Base-by-base conservation (phyloP, 805 yeast species). In the Hanseniaspora valbyensis region DNA sequence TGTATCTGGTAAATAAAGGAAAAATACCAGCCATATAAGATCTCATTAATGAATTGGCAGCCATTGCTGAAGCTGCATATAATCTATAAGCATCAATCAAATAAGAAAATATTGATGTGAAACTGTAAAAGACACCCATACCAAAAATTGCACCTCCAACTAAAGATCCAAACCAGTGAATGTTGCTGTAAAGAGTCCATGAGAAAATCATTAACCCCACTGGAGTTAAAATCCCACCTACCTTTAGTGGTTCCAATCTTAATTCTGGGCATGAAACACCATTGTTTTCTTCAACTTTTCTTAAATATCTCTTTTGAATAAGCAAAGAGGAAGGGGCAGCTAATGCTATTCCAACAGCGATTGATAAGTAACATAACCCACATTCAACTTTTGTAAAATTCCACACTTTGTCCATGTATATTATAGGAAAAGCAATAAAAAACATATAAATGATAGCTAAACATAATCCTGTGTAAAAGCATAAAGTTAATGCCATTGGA, bases 81-180 rank as follows among this genome's bases (percentile, higher is more conserved):
- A 69, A 64, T 56, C 75, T 67, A 61, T 79, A 83, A 0, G 82
- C 72, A 72, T 80, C 76, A 21, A 80, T 72, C 50, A 83, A 79
- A 63, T 83, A 83, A 7, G 77, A 71, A 55, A 83, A 71, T 34
- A 80, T 73, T 4, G 86, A 74, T 57, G 81, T 78, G 68, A 83
- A 83, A 10, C 80, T 71, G 59, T 79, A 70, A 36, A 82, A 74
- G 41, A 82, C 74, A 2, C 87, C 73, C 56, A 78, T 72, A 3
- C 92, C 89, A 61, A 83, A 76, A 9, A 87, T 74, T n/a, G 79
- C 73, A 53, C 87, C 89, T 2, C 89, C 78, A 52, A 80, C 72
- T 19, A 77, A 66, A 4, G 92, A 81, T 1, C 74, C 84, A 59
- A 81, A 78, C 87, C 88, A 83, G 60, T 80, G 88, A 10, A 83